These are phyloP conservation scores for Tolypocladium album DNA, from an alignment of 2,329 filamentous ascomycete genomes.

Conservation along the genomic window DNA sequence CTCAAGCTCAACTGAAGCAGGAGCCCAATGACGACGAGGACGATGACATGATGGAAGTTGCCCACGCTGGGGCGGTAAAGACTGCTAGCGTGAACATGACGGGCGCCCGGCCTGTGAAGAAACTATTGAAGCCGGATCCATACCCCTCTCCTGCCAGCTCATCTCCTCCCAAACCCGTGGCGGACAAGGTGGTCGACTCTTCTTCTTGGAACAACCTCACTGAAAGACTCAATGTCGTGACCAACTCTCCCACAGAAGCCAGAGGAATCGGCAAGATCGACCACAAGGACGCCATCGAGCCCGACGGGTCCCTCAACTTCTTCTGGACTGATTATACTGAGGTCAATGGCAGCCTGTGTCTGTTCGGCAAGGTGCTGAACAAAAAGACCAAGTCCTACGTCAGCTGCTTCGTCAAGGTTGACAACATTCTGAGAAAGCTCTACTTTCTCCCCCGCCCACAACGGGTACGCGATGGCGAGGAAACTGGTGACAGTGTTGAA, in stretches of 20 bases:
- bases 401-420: constrained; percentile 91
- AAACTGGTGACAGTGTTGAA: constrained; percentile 66
- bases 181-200: constrained; percentile 57
- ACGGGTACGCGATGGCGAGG: constrained; percentile 43
- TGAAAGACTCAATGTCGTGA: constrained; percentile 75
- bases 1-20: constrained; percentile 36
- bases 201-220: constrained; percentile 84
- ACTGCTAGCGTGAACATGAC: constrained; percentile 72
- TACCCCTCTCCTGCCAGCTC: constrained; percentile 66
- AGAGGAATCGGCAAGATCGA: constrained; percentile 68
- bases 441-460: constrained; percentile 79
- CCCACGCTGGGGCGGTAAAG: constrained; percentile 60
- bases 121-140: constrained; percentile 54
- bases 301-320: constrained; percentile 83
- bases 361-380: constrained; percentile 94
- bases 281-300: constrained; percentile 77
- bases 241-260: constrained; percentile 55
- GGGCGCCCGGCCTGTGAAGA: constrained; percentile 63
- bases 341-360: constrained; percentile 77
- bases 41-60: constrained; percentile 80
- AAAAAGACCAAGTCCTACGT: constrained; percentile 69
- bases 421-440: constrained; percentile 86
- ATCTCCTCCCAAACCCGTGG: constrained; percentile 51
- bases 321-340: constrained; percentile 98
- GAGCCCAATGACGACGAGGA: constrained; percentile 55